phyloP scores from a whole-genome alignment of 169 alveolate species.

The Cyclospora cayetanensis region DNA sequence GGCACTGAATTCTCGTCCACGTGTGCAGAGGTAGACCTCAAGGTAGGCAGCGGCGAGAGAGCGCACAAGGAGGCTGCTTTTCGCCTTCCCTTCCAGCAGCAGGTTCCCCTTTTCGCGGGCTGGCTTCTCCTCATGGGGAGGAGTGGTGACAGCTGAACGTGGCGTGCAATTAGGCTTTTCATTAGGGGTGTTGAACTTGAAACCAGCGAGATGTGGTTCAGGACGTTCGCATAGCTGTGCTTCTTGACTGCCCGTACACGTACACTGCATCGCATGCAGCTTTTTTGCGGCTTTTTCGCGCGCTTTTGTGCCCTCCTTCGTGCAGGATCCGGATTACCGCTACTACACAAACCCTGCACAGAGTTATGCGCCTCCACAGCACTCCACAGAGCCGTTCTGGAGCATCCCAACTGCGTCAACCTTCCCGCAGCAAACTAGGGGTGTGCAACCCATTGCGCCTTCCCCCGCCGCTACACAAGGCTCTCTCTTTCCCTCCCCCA shows the following conservation, averaged over 20 bases:
- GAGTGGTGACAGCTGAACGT: too few species aligned
- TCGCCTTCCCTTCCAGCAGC: too few species aligned
- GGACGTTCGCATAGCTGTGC: too few species aligned
- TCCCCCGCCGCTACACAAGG: neutral
- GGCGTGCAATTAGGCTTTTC: too few species aligned
- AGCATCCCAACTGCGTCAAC: neutral
- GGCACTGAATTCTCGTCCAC: slow-evolving; percentile 64
- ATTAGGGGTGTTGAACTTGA: too few species aligned
- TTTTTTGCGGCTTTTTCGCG: neutral
- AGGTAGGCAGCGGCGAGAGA: slow-evolving; percentile 35
- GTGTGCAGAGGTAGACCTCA: slow-evolving; percentile 72
- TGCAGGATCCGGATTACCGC: slow-evolving; percentile 77
- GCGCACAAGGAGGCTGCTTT: too few species aligned
- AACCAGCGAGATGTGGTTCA: too few species aligned
- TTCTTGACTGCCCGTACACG: too few species aligned
- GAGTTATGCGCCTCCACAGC: slow-evolving; percentile 68
- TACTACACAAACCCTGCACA: slow-evolving; percentile 71
- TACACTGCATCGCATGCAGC: too few species aligned
- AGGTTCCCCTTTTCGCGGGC: too few species aligned
- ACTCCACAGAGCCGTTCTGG: neutral
- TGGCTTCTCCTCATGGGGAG: too few species aligned
- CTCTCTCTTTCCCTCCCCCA: neutral
- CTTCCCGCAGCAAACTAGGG: neutral
- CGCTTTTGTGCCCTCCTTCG: neutral
- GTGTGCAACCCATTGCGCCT: neutral